phyloP scores from a whole-genome alignment of 2,329 filamentous ascomycete species.

The Colletotrichum orchidophilum region DNA sequence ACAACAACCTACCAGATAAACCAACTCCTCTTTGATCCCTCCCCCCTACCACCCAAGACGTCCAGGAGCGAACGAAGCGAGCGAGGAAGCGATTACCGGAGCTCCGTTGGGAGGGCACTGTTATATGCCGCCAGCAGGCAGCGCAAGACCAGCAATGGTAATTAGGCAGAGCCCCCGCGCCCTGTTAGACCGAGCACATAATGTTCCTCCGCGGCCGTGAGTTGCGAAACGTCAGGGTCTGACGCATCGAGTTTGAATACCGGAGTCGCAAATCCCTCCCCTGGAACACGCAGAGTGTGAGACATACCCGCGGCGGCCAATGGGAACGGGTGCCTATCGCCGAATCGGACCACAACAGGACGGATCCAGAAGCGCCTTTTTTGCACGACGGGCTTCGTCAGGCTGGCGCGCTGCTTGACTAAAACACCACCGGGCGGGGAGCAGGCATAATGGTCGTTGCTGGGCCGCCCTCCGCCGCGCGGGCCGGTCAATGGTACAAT shows the following conservation, averaged over 20 bases:
- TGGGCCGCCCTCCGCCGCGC: conserved; percentile 31
- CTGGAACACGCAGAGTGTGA: conserved; percentile 35
- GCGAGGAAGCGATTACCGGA: conserved; percentile 26
- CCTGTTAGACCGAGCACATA: conserved; percentile 29
- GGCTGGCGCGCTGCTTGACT: conserved; percentile 33
- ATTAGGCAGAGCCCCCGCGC: conserved; percentile 17
- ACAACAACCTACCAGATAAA: not conserved
- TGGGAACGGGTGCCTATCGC: conserved; percentile 31
- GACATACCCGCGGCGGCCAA: conserved; percentile 31
- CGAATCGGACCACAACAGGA: conserved; percentile 35
- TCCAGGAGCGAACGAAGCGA: conserved; percentile 11
- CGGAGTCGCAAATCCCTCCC: conserved; percentile 33
- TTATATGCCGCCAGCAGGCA: conserved; percentile 15
- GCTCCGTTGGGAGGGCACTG: conserved; percentile 23
- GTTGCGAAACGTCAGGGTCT: conserved; percentile 34
- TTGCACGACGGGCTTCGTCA: conserved; percentile 28
- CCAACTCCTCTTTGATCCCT: not conserved
- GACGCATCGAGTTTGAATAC: conserved; percentile 34
- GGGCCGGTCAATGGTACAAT: conserved; percentile 28
- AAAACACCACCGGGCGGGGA: conserved; percentile 29
- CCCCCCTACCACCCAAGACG: not conserved
- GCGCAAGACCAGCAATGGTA: conserved; percentile 8
- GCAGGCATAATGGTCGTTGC: conserved; percentile 32
- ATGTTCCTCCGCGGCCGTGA: conserved; percentile 29
- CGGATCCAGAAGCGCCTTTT: conserved; percentile 33